Base-by-base conservation (phyloP, 2,329 filamentous ascomycete genomes). In the Aspergillus viridinutans region DNA sequence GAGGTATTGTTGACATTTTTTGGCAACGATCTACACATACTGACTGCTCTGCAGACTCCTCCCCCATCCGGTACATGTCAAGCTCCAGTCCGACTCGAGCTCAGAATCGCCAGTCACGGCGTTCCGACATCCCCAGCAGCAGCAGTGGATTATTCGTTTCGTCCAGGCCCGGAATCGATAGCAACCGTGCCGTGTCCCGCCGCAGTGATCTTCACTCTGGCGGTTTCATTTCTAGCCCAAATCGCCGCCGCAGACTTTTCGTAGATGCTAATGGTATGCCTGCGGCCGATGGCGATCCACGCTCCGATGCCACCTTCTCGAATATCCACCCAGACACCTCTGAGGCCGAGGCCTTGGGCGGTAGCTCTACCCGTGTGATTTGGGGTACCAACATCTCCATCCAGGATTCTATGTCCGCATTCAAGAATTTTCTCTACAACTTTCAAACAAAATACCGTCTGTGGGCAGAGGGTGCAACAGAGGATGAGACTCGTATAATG, bases 311-410 rank as follows among this genome's bases (percentile, higher is more conserved):
- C 0, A 87, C 85, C 1, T 88, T 88, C 69, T 87, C 85, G 4
- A 87, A 87, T 61, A 70, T 86, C 57, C 82, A 96, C 64, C 91
- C 91, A 0, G 89, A 88, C 61, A 97, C 92, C 6, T 97, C 93
- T 2, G 94, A 99, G 72, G 94, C 94, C 0, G 90, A 97, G 69
- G 85, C 83, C 1, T 84, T 97, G 43, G 93, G 92, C 42, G 94
- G 92, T 1, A 85, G 85, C 57, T 90, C 90, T 42, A 88, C 88
- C 55, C 86, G 89, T 64, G 85, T 95, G 57, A 93, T 99, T 62
- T 99, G 94, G 94, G 94, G 94, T 73, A 99, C 94, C 47, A 97
- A 96, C 42, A 90, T 99, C 51, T 96, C 93, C 4, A 89, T 99
- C 53, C 86, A 90, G 58, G 92, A 97, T 72, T 92, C 91, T 0